Percentiles rank a stretch among this genome's conserved stretches.
phyloP scores from a whole-genome alignment of 2,329 filamentous ascomycete genomes.

The Colletotrichum horii region DNA sequence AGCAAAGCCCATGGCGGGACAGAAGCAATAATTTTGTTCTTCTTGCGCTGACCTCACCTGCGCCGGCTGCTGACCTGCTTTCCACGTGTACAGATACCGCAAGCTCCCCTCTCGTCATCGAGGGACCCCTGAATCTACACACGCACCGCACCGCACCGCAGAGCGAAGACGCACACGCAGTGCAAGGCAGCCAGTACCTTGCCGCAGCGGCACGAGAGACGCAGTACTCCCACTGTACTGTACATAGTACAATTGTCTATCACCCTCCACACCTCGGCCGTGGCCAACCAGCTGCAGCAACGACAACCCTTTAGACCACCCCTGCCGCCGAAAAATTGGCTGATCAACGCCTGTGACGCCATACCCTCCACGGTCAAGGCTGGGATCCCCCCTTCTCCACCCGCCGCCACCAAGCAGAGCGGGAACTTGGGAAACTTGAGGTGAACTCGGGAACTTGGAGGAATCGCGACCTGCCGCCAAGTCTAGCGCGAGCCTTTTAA shows the following conservation, averaged over 20 bases:
- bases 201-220: neutral
- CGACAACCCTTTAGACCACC: neutral
- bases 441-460: neutral
- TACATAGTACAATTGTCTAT: neutral
- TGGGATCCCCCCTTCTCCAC: neutral
- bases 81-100: constrained; percentile 10
- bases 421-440: constrained; percentile 5
- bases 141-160: neutral
- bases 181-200: neutral
- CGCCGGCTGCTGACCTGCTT: neutral
- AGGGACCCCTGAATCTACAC: neutral
- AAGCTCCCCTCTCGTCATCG: neutral
- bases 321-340: constrained; percentile 21
- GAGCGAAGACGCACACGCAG: neutral
- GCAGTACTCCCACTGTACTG: neutral
- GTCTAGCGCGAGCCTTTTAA: neutral
- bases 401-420: neutral
- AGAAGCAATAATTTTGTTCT: neutral
- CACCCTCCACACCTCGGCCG: neutral
- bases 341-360: constrained; percentile 37
- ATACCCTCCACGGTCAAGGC: constrained; percentile 25
- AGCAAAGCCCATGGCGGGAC: neutral
- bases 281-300: neutral
- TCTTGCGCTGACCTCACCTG: neutral
- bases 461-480: neutral